These are phyloP conservation scores for Claviceps monticola DNA, from an alignment of 2,329 filamentous ascomycete genomes.

Conservation along the genomic window DNA sequence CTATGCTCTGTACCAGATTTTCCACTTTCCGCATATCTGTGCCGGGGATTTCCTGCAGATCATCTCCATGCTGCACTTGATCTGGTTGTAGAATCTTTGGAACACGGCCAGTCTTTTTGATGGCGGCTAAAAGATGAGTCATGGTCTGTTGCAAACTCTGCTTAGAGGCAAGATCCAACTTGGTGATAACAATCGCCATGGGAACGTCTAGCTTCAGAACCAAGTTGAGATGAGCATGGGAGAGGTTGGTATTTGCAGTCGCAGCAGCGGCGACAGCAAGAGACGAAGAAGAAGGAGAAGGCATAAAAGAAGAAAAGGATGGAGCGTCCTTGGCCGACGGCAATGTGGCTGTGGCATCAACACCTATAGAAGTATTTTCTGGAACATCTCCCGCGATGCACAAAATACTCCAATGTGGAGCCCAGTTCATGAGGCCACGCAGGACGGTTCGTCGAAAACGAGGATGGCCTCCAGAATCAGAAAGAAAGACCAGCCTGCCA, in stretches of 20 bases:
- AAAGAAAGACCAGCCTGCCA: slow-evolving; percentile 72
- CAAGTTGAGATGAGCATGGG: slow-evolving; percentile 67
- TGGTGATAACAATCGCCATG: slow-evolving; percentile 74
- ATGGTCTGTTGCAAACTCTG: slow-evolving; percentile 55
- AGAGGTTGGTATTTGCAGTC: slow-evolving; percentile 52
- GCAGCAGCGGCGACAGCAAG: not conserved
- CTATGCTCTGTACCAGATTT: slow-evolving; percentile 37
- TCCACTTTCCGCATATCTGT: slow-evolving; percentile 45
- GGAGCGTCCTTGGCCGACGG: slow-evolving; percentile 32
- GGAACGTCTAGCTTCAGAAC: slow-evolving; percentile 71
- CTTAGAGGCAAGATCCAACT: slow-evolving; percentile 74
- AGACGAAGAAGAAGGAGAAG: not conserved
- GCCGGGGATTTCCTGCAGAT: slow-evolving; percentile 42
- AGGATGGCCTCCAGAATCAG: slow-evolving; percentile 84
- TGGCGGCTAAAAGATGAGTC: slow-evolving; percentile 55
- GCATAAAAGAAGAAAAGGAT: not conserved
- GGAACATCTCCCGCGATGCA: slow-evolving; percentile 73
- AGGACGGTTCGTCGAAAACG: slow-evolving; percentile 81
- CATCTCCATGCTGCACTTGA: slow-evolving; percentile 32
- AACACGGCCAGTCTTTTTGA: slow-evolving; percentile 62
- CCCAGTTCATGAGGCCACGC: slow-evolving; percentile 86
- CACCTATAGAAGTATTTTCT: slow-evolving; percentile 23
- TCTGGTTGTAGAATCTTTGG: slow-evolving; percentile 59
- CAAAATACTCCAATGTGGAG: slow-evolving; percentile 82
- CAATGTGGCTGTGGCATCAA: slow-evolving; percentile 28